phyloP scores from a whole-genome alignment of 768 basidiomycete genomes.

The Clitopilus hobsonii region DNA sequence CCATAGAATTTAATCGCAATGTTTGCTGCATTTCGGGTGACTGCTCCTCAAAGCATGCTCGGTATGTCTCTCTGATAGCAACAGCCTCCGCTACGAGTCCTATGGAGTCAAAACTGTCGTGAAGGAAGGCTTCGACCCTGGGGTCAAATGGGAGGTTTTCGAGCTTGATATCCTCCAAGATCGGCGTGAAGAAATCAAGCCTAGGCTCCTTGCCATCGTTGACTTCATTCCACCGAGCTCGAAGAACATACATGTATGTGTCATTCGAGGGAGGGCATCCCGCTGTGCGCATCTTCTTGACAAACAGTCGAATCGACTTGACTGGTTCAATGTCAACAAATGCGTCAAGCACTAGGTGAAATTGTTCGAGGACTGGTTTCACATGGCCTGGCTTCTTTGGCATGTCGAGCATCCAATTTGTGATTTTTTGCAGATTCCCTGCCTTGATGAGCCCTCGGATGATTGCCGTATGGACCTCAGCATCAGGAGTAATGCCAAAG shows the following conservation, averaged over 20 bases:
- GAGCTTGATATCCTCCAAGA: conserved; percentile 44
- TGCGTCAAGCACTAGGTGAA: conserved; percentile 47
- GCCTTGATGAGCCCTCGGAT: conserved; percentile 42
- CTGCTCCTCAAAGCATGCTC: conserved; percentile 17
- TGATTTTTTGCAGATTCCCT: conserved; percentile 37
- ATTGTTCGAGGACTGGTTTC: conserved; percentile 46
- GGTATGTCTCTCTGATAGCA: conserved; percentile 34
- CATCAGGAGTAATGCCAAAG: conserved; percentile 40
- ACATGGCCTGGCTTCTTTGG: conserved; percentile 40
- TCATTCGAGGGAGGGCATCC: conserved; percentile 39
- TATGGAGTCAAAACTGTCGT: conserved; percentile 12
- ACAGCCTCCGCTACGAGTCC: conserved; percentile 30
- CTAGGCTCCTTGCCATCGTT: conserved; percentile 22
- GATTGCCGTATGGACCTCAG: conserved; percentile 45
- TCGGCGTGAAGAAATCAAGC: conserved; percentile 27
- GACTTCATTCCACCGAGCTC: conserved; percentile 34
- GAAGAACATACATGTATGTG: conserved; percentile 42
- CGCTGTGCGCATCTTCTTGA: conserved; percentile 30
- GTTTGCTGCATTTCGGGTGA: conserved; percentile 12
- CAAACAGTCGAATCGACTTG: conserved; percentile 27
- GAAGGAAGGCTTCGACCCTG: conserved; percentile 33
- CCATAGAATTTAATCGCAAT: conserved; percentile 5
- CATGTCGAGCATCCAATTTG: conserved; percentile 53
- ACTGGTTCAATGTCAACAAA: conserved; percentile 26
- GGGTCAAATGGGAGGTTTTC: conserved; percentile 40